phyloP scores from a whole-genome alignment of 2,329 filamentous ascomycete species.

The Beauveria sp. region DNA sequence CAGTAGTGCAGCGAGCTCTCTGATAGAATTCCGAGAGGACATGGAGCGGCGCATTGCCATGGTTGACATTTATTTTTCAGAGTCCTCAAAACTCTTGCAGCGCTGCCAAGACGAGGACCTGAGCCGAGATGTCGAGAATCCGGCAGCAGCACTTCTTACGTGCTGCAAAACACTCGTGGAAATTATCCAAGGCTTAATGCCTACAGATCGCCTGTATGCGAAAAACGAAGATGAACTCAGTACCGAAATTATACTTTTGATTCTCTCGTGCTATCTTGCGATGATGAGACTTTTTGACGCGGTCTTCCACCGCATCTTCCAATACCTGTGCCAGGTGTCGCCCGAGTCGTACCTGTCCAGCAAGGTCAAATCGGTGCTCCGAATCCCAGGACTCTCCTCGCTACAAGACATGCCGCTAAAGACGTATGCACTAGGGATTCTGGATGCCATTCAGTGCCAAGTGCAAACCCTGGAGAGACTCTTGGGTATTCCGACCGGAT shows the following conservation, averaged over 20 bases:
- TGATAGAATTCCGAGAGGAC: background rate
- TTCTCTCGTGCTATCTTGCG: conserved; percentile 15
- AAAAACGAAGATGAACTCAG: background rate
- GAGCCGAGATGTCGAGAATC: conserved; percentile 12
- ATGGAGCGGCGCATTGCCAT: conserved; percentile 7
- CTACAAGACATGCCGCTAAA: conserved; percentile 19
- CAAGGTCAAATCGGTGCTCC: conserved; percentile 19
- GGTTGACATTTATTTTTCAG: conserved; percentile 13
- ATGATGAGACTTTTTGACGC: conserved; percentile 17
- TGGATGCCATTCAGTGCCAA: conserved; percentile 17
- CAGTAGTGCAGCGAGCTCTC: background rate
- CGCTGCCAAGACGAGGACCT: conserved; percentile 14
- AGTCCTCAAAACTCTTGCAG: conserved; percentile 11
- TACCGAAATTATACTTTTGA: background rate
- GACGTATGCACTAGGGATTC: conserved; percentile 16
- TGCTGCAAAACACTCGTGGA: conserved; percentile 14
- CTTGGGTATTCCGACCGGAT: conserved; percentile 17
- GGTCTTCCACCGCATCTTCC: conserved; percentile 14
- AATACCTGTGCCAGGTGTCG: conserved; percentile 14
- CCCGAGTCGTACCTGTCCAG: conserved; percentile 13
- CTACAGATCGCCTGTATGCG: background rate
- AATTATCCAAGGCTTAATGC: background rate
- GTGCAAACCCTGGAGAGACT: conserved; percentile 15
- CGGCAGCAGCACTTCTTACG: conserved; percentile 12
- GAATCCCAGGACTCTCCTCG: conserved; percentile 17